Conservation (phyloP, 495 filamentous ascomycete species). For the Penicillium pancosmium region DNA sequence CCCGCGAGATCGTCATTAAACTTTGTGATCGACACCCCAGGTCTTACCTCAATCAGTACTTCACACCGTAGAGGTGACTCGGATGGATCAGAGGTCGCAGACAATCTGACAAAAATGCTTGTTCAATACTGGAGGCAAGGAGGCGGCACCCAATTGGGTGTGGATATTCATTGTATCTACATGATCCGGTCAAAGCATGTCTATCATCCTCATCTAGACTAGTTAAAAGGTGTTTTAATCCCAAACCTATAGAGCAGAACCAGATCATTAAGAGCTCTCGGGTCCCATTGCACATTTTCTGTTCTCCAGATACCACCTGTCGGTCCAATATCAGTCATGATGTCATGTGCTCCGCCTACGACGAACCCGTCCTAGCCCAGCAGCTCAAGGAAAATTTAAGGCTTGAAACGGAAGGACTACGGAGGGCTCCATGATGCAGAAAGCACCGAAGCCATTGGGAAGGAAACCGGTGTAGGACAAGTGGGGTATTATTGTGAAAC, state of each 20-base stretch:
- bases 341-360: conserved; percentile 1
- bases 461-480: not conserved
- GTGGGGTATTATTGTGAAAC: not conserved
- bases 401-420: not conserved
- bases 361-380: not conserved
- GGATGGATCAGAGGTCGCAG: too few species aligned
- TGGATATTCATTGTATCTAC: too few species aligned
- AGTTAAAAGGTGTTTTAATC: too few species aligned
- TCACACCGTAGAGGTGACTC: not conserved
- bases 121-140: too few species aligned
- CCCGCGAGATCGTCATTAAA: not conserved
- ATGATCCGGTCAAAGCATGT: too few species aligned
- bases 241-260: too few species aligned
- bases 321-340: not conserved
- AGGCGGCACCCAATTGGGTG: too few species aligned
- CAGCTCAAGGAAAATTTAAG: not conserved
- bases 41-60: not conserved
- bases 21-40: conserved; percentile 3
- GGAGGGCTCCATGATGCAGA: not conserved
- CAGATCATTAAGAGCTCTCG: too few species aligned
- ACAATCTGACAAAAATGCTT: too few species aligned
- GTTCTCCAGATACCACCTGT: too few species aligned
- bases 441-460: not conserved
- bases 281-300: too few species aligned
- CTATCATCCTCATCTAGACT: too few species aligned